A percentile compares a stretch with the other conserved stretches of the same genome.
Conservation (phyloP, 2,329 filamentous ascomycete genomes). For the Neoarthrinium moseri region DNA sequence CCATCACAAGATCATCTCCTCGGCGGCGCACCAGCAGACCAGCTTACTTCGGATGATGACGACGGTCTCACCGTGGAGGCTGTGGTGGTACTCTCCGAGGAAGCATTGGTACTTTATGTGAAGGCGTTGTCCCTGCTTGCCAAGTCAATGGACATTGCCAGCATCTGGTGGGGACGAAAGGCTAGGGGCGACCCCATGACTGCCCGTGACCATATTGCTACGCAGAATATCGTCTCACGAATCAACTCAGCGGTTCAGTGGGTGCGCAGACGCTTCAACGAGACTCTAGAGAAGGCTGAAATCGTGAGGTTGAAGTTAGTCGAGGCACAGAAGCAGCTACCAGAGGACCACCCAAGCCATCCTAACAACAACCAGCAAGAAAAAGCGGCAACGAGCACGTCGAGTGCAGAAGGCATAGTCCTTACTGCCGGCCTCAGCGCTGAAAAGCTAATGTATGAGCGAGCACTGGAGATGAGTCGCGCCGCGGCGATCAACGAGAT, state of each 20-base stretch:
- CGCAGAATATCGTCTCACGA: slow-evolving; percentile 59
- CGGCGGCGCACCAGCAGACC: slow-evolving; percentile 58
- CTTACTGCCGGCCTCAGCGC: slow-evolving; percentile 88
- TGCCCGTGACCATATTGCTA: slow-evolving; percentile 38
- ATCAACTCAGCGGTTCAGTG: slow-evolving; percentile 96
- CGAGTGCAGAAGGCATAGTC: slow-evolving; percentile 74
- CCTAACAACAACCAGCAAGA: slow-evolving; percentile 72
- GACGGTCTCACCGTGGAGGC: slow-evolving; percentile 83
- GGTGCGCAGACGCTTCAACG: slow-evolving; percentile 92
- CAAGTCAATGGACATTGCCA: slow-evolving; percentile 94
- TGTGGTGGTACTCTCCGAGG: slow-evolving; percentile 83
- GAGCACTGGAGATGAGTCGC: slow-evolving; percentile 94
- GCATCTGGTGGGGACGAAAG: slow-evolving; percentile 84
- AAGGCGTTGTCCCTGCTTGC: slow-evolving; percentile 88
- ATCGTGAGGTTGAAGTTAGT: slow-evolving; percentile 85
- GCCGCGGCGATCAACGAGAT: slow-evolving; percentile 94
- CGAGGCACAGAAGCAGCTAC: slow-evolving; percentile 81
- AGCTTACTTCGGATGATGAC: slow-evolving; percentile 59
- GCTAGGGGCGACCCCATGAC: slow-evolving; percentile 60
- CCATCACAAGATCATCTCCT: slow-evolving; percentile 74
- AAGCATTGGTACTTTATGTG: slow-evolving; percentile 92
- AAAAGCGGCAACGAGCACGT: slow-evolving; percentile 55
- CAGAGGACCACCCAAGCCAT: slow-evolving; percentile 81
- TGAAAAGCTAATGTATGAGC: slow-evolving; percentile 97
- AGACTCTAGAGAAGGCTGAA: slow-evolving; percentile 94